Evolutionary conservation across 192 early-diverging fungal species (phyloP), one percentile per base, ranked within the genome.

Genomic region (Coemansia sp.): DNA sequence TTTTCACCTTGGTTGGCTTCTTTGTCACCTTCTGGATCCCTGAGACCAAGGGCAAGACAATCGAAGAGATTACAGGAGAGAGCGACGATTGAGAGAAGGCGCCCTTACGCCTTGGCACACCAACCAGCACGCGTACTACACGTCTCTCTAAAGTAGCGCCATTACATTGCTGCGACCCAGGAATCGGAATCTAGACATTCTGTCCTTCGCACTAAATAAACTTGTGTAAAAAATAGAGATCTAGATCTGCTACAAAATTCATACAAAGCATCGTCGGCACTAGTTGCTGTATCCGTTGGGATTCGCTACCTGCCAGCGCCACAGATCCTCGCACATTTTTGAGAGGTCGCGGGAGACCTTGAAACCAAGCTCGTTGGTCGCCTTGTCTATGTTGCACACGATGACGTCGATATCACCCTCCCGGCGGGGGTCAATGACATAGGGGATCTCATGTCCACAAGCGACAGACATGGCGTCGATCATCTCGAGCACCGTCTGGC

Each of bases 401-500:
- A 93, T 85, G 22, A 84, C 78, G 36, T 81, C 86, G n/a, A 90
- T 87, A 78, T 95, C 93, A 25, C 93, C 93, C 27, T 80, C 36
- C 23, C 92, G 85, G 47, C 91, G 82, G 18, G 60, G 72, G 28
- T 78, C 77, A 25, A 85, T 55, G 42, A 77, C 64, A 37, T 85
- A 88, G 30, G 88, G 86, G 33, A 97, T 87, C n/a, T 83, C 67
- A 37, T 83, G 80, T 18, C 87, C 86, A 14, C 87, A 90, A 8
- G 89, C 94, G 18, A 78, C 76, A 34, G 83, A 77, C 52, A 91
- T 88, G 44, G 92, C 87, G 26, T 86, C 81, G 46, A 98, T 82
- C 68, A 98, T 91, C 64, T 98, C 85, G 48, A 89, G 75, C 53
- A 98, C 95, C 5, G 91, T 87, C 80, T 87, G 93, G 15, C 95